Evolutionary conservation across 2,329 filamentous ascomycete species (phyloP), one percentile per base, ranked within the genome.

Genomic region (Geosmithia morbida): DNA sequence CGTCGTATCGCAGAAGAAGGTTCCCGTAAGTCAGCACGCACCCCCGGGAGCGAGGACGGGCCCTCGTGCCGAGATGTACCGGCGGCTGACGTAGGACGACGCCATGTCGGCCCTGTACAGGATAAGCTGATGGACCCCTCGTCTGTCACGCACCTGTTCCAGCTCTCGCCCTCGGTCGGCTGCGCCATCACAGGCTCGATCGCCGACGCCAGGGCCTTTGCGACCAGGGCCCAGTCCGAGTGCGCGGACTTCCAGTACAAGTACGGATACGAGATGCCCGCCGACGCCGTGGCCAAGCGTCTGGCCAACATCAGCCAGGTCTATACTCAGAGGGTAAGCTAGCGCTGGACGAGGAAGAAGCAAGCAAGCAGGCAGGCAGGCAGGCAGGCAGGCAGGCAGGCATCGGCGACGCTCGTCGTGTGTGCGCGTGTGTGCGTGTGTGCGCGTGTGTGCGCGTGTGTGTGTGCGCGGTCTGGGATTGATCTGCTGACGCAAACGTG

Each of bases 101-200:
- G n/a, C n/a, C 29, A 30, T 30, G 11, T 18, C 37, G 16, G 43
- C 49, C 48, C 53, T 43, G 14, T 40, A 50, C 59, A 97, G 90
- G 92, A 98, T 72, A 98, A 98, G 77, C 81, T 98, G 61, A 97
- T 98, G 71, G 92, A 98, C 65, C 90, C 92, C 48, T 78, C 87
- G 49, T 98, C 92, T 52, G 92, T 98, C 57, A 90, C 92, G 55
- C 89, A 98, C 74, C 85, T 98, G 69, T 97, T 96, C 78, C 87
- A 85, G 66, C 81, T 98, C 59, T 98, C 92, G 39, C 87, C 90
- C 11, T 94, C 88, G 4, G 88, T 98, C 56, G 92, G 92, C 55
- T 96, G 89, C 64, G 92, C 97, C 60, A 96, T 98, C 82, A 98
- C 92, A 45, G 92, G 92, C 47, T 96, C 92, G 55, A 97, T 98